These are phyloP conservation scores for Daldinia vernicosa DNA, from an alignment of 495 filamentous ascomycete genomes.

Conservation along the genomic window DNA sequence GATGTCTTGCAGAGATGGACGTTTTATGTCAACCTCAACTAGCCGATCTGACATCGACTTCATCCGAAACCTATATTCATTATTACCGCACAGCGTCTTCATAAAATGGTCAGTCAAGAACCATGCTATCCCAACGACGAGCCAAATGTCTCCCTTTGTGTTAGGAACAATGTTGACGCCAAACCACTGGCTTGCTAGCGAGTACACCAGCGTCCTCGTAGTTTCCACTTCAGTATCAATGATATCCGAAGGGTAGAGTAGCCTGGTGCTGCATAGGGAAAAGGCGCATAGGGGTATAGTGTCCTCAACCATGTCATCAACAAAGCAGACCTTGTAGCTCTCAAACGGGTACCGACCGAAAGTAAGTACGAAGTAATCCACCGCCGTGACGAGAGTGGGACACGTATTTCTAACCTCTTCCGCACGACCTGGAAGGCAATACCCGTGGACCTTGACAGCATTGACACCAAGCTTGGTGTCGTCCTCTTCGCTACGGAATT, in stretches of 20 bases:
- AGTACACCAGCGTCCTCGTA: constrained; percentile 79
- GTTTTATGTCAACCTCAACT: constrained; percentile 79
- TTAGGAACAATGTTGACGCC: constrained; percentile 88
- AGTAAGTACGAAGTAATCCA: constrained; percentile 85
- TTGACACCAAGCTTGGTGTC: constrained; percentile 88
- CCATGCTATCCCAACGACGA: constrained; percentile 88
- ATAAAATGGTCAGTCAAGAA: constrained; percentile 94
- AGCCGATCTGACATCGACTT: constrained; percentile 85
- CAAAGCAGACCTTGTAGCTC: constrained; percentile 90
- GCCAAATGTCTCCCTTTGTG: constrained; percentile 83
- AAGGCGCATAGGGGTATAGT: constrained; percentile 80
- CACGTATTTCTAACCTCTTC: constrained; percentile 87
- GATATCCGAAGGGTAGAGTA: constrained; percentile 83
- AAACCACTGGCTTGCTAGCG: constrained; percentile 91
- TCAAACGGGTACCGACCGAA: constrained; percentile 88
- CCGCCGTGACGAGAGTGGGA: constrained; percentile 62
- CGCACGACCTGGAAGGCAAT: constrained; percentile 83
- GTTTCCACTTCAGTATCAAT: constrained; percentile 82
- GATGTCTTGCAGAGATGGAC: constrained; percentile 83
- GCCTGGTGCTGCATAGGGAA: constrained; percentile 84
- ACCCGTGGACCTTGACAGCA: constrained; percentile 84
- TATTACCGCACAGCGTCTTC: constrained; percentile 88
- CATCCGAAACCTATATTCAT: constrained; percentile 90
- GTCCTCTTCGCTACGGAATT: constrained; percentile 87
- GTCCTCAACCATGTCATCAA: constrained; percentile 83